Base-by-base conservation (phyloP, 2,329 filamentous ascomycete species). In the Incumbomyces delicatus region DNA sequence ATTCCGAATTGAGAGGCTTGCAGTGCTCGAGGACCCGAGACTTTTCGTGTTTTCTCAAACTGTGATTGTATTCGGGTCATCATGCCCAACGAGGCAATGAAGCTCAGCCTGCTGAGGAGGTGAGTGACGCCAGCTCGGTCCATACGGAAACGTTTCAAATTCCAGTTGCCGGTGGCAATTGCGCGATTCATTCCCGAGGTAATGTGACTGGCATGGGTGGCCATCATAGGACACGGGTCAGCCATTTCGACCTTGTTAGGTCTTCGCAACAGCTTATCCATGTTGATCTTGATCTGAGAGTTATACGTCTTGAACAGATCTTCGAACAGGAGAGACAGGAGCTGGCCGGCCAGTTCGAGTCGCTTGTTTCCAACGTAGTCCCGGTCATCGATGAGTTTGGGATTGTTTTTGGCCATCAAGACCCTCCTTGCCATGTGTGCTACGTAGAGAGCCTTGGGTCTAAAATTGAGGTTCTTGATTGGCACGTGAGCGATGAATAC, bases 341-440 rank as follows among this genome's bases (percentile, higher is more conserved):
- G 81, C 66, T 96, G 92, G 0, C 92, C 92, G 45, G 94, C 94
- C 66, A 98, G 66, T 65, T 98, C 92, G 36, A 98, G 73, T 50
- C 92, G 81, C 68, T 98, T 98, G 69, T 98, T 98, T 55, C 92
- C 92, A 27, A 98, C 88, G 60, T 96, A 98, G 67, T 98, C 94
- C 61, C 92, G 79, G 63, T 98, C 92, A 58, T 98, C 92, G 1
- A 98, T 87, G 44, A 96, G 72, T 47, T 84, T 87, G 1, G 85
- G 78, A 60, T 98, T 87, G 50, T 92, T 85, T 60, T 88, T 83
- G 1, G 89, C 89, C 85, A 96, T 95, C 41, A 98, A 69, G 2
- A 96, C 89, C 64, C 89, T 80, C n/a, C 92, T 83, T 22, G 88
- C 87, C 92, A 98, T 98, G 71, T 95, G 87, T 40, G 90, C 90